A percentile compares a stretch with the other conserved stretches of the same genome.
Conservation (phyloP, 176 grass and related monocot species). For the Carex cristatella region DNA sequence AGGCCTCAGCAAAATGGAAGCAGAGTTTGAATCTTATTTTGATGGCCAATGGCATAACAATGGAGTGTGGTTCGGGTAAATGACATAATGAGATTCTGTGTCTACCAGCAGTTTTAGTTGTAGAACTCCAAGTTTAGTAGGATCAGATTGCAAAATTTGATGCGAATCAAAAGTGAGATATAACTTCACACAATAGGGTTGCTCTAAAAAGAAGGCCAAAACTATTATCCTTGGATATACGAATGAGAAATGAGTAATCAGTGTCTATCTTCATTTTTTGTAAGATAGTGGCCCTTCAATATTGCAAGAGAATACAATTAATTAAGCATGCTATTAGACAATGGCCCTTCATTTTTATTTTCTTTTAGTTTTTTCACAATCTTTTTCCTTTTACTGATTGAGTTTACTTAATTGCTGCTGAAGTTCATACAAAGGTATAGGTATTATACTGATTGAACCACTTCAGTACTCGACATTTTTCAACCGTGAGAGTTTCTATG, state of each 20-base stretch:
- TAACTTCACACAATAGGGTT: neutral
- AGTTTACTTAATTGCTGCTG: neutral
- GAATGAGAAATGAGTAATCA: neutral
- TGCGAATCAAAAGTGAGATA: neutral
- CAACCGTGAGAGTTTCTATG: conserved; percentile 37
- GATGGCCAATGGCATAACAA: conserved; percentile 47
- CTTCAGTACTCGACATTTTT: conserved; percentile 36
- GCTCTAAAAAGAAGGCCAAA: neutral
- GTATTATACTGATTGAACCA: conserved; percentile 49
- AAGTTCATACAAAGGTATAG: conserved; percentile 34
- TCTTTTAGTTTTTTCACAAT: conserved; percentile 7
- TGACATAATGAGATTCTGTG: neutral
- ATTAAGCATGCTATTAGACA: conserved; percentile 4
- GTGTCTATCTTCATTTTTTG: neutral
- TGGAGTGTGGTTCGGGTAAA: conserved; percentile 52
- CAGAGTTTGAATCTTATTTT: conserved; percentile 57
- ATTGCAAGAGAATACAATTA: neutral
- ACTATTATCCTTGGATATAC: neutral
- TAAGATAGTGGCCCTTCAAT: neutral
- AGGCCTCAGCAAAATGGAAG: conserved; percentile 36
- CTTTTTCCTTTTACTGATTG: neutral
- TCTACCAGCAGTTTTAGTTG: neutral
- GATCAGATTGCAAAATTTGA: neutral
- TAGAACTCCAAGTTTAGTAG: neutral
- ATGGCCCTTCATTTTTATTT: neutral